Base-by-base conservation (phyloP, 306 rosid genomes). In the Geum urbanum region DNA sequence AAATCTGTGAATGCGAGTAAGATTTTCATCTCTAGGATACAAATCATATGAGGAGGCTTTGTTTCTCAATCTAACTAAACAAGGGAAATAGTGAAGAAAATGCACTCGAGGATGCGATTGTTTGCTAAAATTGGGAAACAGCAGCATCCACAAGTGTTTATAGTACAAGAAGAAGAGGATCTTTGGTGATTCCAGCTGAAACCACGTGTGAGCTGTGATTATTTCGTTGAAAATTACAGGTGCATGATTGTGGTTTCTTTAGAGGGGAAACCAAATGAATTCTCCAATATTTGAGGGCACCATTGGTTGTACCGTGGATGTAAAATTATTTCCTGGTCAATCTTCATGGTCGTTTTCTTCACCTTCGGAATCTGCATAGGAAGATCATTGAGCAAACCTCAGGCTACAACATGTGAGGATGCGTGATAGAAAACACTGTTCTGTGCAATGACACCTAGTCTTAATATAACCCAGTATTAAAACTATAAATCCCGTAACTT, bases 321-420 rank as follows among this genome's bases (percentile, higher is more conserved):
- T 67, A 77, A 62, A 68, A 46, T 73, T 41, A 50, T 76, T 55
- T 78, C 76, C 64, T 52, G 48, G 19, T 91, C 81, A 88, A 75
- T 94, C 97, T 83, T 87, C 89, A 70, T 94, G 97, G 20, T 88
- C 90, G 37, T 94, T 89, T 74, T 92, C 98, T 77, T 92, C 98
- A 35, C 79, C 91, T 84, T 92, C 99, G 37, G 97, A 88, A 85
- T 94, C 99, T 94, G 86, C 82, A 74, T 5, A 67, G 7, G 8
- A 73, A 66, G 63, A 12, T 32, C 37, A 11, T 15, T 7, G 39
- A 51, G 41, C 32, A 63, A 56, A 52, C 9, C 43, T 44, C 49
- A 68, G 37, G 35, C 51, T 12, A 35, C 27, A 20, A 46, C 8
- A 5, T 40, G 18, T 2, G 12, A 44, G 56, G n/a, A 32, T 3